These are phyloP conservation scores for Rhizopogon vesiculosus DNA, from an alignment of 768 basidiomycete species.

Conservation along the genomic window DNA sequence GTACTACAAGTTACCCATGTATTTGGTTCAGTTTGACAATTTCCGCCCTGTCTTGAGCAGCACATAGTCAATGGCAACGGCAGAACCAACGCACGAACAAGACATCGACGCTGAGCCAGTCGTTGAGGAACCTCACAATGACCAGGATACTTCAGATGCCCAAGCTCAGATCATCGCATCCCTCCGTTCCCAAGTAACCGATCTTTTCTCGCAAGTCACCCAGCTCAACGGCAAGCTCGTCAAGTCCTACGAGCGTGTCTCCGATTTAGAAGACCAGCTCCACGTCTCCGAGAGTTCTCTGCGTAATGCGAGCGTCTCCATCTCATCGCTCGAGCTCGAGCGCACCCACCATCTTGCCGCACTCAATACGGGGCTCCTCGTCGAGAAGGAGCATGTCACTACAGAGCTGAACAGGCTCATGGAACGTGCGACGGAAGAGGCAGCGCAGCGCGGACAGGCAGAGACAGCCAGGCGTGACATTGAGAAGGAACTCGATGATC, in stretches of 20 bases:
- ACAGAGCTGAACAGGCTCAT: constrained; percentile 89
- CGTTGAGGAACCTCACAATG: constrained; percentile 11
- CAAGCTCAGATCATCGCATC: constrained; percentile 81
- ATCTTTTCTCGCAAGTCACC: constrained; percentile 85
- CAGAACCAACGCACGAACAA: background rate
- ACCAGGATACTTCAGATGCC: constrained; percentile 48
- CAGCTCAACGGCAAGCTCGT: constrained; percentile 93
- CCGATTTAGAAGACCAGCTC: constrained; percentile 87
- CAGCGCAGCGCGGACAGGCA: constrained; percentile 84
- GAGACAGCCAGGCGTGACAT: constrained; percentile 79
- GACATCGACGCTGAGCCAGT: constrained; percentile 8
- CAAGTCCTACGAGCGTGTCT: constrained; percentile 84
- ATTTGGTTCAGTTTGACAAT: background rate
- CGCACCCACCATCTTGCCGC: constrained; percentile 84
- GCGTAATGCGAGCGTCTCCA: constrained; percentile 56
- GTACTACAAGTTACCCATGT: background rate
- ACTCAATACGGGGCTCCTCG: constrained; percentile 85
- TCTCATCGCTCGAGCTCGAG: constrained; percentile 80
- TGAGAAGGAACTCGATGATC: constrained; percentile 92
- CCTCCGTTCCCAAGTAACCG: constrained; percentile 75
- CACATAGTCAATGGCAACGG: background rate
- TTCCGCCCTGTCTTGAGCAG: background rate
- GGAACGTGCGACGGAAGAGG: constrained; percentile 94
- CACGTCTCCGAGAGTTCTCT: constrained; percentile 60
- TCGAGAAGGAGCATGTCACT: constrained; percentile 89